These are phyloP conservation scores for Rhodotorula kratochvilovae DNA, from an alignment of 768 basidiomycete species.

Conservation along the genomic window DNA sequence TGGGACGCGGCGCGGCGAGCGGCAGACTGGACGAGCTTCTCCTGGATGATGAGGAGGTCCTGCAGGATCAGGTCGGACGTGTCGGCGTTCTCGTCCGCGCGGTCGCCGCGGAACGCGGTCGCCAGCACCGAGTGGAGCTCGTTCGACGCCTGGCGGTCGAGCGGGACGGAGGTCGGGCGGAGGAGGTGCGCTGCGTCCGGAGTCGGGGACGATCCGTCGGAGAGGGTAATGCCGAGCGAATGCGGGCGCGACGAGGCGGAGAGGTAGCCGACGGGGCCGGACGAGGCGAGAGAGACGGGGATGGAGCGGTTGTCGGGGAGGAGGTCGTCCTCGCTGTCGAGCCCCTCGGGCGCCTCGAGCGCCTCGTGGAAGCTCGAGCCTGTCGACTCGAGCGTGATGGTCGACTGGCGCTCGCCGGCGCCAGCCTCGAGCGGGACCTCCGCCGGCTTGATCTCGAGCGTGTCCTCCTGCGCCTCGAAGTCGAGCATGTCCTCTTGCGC, in stretches of 20 bases:
- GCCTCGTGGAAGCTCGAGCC: conserved; percentile 35
- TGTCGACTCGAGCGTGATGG: background rate
- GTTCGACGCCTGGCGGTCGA: conserved; percentile 19
- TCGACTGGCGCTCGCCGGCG: background rate
- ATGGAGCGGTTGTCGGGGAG: background rate
- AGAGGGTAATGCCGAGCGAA: background rate
- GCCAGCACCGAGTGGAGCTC: conserved; percentile 16
- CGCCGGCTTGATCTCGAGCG: too few relatives aligned
- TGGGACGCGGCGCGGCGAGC: conserved; percentile 1
- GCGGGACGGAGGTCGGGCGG: background rate
- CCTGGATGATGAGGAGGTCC: conserved; percentile 28
- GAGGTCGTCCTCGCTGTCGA: background rate
- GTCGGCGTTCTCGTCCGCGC: background rate
- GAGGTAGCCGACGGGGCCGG: background rate
- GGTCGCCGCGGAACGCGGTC: background rate
- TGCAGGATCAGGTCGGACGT: conserved; percentile 1
- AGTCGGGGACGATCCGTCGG: background rate
- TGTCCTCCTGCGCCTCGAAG: too few relatives aligned
- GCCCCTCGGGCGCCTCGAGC: background rate
- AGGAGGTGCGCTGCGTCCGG: background rate
- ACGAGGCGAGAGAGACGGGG: background rate
- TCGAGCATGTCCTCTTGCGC: too few relatives aligned
- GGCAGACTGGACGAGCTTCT: conserved; percentile 24
- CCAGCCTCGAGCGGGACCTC: too few relatives aligned
- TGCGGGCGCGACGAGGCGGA: background rate